Base-by-base conservation (phyloP, 1,284 basidiomycete genomes). In the Ustilago vetiveriae region DNA sequence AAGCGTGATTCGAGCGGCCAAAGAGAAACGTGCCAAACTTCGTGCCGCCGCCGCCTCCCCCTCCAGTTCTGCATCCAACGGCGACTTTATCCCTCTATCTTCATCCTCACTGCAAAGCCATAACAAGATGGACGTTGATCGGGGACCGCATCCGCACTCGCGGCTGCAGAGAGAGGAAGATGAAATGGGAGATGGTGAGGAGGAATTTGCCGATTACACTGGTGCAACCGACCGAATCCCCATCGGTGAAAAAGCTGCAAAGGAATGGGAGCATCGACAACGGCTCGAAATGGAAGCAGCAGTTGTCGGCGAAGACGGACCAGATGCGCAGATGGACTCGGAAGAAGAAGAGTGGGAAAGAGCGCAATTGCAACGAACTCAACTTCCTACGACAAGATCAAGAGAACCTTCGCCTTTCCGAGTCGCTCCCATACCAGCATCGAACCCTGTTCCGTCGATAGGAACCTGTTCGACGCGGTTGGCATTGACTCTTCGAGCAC, bases 281-380 rank as follows among this genome's bases (percentile, higher is more conserved):
- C 41, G 77, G 14, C 27, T 43, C 27, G 67, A 76, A 36, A 72
- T 74, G 54, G 48, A 54, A 9, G 65, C 57, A 22, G 72, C 64
- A 1, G 33, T 68, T 10, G 38, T 53, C 4, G 72, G 68, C 4
- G 63, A 63, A 2, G 47, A 90, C 88, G 88, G 90, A 83, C 89
- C 90, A 82, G 88, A 90, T 67, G 88, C n/a, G n/a, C n/a, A 88
- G 46, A 87, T 87, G 54, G 89, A 90, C 30, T 90, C 91, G 50
- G 89, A 90, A 49, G 87, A 88, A 52, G 13, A 35, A 2, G 33
- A 83, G 55, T 82, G 74, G 75, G 76, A 78, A 41, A 44, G 48
- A 3, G 71, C 75, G 0, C 76, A 78, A 54, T 27, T 78, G 40
- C 50, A 64, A 9, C 66, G 74, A 0, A 72, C 71, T 30, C 70